Evolutionary conservation across 2,329 filamentous ascomycete genomes (phyloP).

Genomic region (Trichoderma sp.): DNA sequence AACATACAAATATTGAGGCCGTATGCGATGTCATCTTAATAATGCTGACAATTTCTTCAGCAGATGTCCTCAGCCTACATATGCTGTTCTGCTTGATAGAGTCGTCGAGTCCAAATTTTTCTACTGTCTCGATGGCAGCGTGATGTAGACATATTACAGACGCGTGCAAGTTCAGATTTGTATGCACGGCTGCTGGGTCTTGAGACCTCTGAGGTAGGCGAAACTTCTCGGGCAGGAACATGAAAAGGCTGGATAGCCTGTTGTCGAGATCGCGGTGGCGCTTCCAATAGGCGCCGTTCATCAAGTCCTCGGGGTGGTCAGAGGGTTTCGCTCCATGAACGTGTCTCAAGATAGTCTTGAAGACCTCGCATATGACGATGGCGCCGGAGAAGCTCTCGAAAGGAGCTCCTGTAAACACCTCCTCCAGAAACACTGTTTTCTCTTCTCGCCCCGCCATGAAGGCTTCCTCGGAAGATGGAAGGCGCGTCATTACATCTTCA

Average conservation of each 20-base stretch:
- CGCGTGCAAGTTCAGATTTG: conserved; percentile 86
- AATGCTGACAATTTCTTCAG: conserved; percentile 79
- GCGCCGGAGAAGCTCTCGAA: conserved; percentile 72
- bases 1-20: conserved; percentile 60
- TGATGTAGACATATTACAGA: conserved; percentile 86
- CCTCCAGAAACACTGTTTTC: conserved; percentile 59
- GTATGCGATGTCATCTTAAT: conserved; percentile 75
- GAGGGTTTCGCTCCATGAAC: conserved; percentile 68
- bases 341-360: conserved; percentile 78
- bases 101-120: conserved; percentile 64
- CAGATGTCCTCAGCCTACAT: conserved; percentile 71
- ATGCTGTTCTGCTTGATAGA: conserved; percentile 68
- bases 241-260: conserved; percentile 70
- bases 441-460: conserved; percentile 66
- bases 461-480: conserved; percentile 77
- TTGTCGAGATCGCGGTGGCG: conserved; percentile 82
- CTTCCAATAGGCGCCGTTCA: conserved; percentile 77
- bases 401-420: conserved; percentile 58
- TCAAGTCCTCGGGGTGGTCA: conserved; percentile 71
- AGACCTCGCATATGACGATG: conserved; percentile 71
- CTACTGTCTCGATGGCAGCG: conserved; percentile 79
- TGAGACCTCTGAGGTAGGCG: conserved; percentile 66
- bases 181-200: conserved; percentile 72
- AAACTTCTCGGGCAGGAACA: conserved; percentile 73
- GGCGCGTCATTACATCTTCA: conserved; percentile 67